Conservation (phyloP, 805 yeast genomes). For the Brettanomyces anomalus region DNA sequence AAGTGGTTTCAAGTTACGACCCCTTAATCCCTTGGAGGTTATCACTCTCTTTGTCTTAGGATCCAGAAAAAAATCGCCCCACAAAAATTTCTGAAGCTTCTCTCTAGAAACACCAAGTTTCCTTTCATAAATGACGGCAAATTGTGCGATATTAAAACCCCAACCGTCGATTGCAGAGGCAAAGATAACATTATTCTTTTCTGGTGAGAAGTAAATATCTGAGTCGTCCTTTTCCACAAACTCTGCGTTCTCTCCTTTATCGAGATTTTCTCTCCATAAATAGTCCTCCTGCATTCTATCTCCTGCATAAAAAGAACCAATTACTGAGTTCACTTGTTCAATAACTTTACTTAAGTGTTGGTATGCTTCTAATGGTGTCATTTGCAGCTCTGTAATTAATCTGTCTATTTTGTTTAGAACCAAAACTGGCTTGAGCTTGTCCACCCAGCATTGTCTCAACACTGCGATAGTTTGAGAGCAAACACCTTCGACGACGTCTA, state of each 20-base stretch:
- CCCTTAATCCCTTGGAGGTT: conserved; percentile 53
- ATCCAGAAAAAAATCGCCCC: conserved; percentile 93
- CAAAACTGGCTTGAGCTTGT: conserved; percentile 76
- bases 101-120: conserved; percentile 78
- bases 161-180: conserved; percentile 93
- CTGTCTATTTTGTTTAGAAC: conserved; percentile 91
- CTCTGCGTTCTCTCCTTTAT: conserved; percentile 35
- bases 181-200: conserved; percentile 79
- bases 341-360: conserved; percentile 66
- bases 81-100: conserved; percentile 73
- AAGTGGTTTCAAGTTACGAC: conserved; percentile 59
- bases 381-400: conserved; percentile 68
- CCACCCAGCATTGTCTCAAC: conserved; percentile 91
- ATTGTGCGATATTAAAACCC: conserved; percentile 90
- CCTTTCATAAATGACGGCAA: conserved; percentile 75
- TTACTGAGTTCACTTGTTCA: conserved; percentile 91
- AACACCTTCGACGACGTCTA: conserved; percentile 97
- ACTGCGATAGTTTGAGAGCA: conserved; percentile 97
- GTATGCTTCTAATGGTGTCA: conserved; percentile 81
- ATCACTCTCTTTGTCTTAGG: conserved; percentile 82
- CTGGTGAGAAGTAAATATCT: conserved; percentile 81
- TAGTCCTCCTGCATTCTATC: conserved; percentile 86
- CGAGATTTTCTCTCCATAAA: conserved; percentile 57
- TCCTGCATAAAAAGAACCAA: conserved; percentile 89
- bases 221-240: conserved; percentile 71